Conservation (phyloP, 106 monocot genomes). For the Dioscorea alata region DNA sequence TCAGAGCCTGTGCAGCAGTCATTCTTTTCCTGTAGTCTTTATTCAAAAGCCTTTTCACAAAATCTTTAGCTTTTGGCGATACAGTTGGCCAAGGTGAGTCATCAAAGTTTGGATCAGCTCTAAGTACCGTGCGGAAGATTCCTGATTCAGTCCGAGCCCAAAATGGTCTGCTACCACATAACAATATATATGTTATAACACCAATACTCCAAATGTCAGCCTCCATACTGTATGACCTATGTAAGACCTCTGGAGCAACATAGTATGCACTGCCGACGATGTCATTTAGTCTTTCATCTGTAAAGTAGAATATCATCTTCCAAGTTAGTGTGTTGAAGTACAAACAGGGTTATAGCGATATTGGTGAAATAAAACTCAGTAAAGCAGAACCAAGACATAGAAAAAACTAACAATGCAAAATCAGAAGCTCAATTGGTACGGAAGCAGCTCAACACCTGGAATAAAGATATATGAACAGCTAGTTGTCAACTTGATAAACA, state of each 20-base stretch:
- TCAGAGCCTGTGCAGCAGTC: slow-evolving; percentile 21
- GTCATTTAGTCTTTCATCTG: slow-evolving; percentile 23
- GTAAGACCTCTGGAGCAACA: slow-evolving; percentile 23
- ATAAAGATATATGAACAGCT: too few relatives aligned
- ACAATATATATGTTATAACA: slow-evolving; percentile 17
- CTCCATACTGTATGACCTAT: slow-evolving; percentile 21
- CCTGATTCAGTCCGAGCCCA: slow-evolving; percentile 27
- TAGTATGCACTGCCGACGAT: slow-evolving; percentile 24
- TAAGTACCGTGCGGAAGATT: slow-evolving; percentile 16
- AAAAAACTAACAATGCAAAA: too few relatives aligned
- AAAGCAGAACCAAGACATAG: too few relatives aligned
- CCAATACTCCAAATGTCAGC: slow-evolving; percentile 25
- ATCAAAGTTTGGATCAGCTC: slow-evolving; percentile 19
- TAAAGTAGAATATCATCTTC: neutral
- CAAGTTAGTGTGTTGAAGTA: too few relatives aligned
- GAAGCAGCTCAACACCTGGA: too few relatives aligned
- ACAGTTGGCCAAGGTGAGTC: slow-evolving; percentile 21
- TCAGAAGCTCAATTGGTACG: too few relatives aligned
- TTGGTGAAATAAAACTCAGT: too few relatives aligned
- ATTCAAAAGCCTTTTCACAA: slow-evolving; percentile 19
- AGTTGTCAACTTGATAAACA: too few relatives aligned
- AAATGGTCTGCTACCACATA: slow-evolving; percentile 21
- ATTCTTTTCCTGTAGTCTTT: slow-evolving; percentile 24
- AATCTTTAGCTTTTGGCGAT: slow-evolving; percentile 19
- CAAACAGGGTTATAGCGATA: too few relatives aligned